Conservation (phyloP, 1,284 basidiomycete species). For the Cerioporus squamosus region DNA sequence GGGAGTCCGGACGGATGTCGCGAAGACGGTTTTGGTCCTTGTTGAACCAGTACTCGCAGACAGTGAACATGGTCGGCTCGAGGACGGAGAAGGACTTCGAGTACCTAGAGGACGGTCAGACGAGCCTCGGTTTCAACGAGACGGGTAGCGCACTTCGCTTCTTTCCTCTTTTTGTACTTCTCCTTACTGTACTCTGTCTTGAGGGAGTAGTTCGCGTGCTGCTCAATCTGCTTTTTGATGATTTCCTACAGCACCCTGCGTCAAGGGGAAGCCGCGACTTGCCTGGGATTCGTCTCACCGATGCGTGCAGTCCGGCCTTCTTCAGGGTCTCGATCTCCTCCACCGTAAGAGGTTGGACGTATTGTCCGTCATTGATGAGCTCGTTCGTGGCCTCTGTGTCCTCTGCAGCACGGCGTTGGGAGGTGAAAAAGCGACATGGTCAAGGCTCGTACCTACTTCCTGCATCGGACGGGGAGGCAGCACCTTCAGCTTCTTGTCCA, state of each 20-base stretch:
- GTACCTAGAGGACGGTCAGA: slow-evolving; percentile 58
- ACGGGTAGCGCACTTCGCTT: slow-evolving; percentile 78
- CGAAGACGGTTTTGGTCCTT: slow-evolving; percentile 84
- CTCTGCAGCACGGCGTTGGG: slow-evolving; percentile 51
- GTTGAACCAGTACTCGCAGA: slow-evolving; percentile 88
- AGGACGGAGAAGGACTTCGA: slow-evolving; percentile 89
- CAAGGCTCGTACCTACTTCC: slow-evolving; percentile 65
- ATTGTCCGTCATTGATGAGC: slow-evolving; percentile 81
- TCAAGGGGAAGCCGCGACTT: slow-evolving; percentile 4
- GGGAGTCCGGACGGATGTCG: slow-evolving; percentile 85
- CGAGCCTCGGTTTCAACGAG: not conserved
- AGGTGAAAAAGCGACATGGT: not conserved
- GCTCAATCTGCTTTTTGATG: slow-evolving; percentile 89
- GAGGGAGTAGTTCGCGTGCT: slow-evolving; percentile 86
- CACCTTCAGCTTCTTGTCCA: slow-evolving; percentile 65
- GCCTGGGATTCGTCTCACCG: slow-evolving; percentile 46
- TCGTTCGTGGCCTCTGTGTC: slow-evolving; percentile 92
- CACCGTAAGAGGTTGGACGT: slow-evolving; percentile 78
- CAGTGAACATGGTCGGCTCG: slow-evolving; percentile 87
- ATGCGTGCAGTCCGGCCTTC: slow-evolving; percentile 73
- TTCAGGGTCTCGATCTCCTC: slow-evolving; percentile 85
- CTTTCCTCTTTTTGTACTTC: slow-evolving; percentile 94
- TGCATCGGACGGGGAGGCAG: slow-evolving; percentile 66
- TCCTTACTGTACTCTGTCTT: slow-evolving; percentile 98
- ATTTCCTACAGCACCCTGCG: slow-evolving; percentile 68